Conservation (phyloP, 192 early-diverging fungal species). For the Entomortierella chlamydospora region DNA sequence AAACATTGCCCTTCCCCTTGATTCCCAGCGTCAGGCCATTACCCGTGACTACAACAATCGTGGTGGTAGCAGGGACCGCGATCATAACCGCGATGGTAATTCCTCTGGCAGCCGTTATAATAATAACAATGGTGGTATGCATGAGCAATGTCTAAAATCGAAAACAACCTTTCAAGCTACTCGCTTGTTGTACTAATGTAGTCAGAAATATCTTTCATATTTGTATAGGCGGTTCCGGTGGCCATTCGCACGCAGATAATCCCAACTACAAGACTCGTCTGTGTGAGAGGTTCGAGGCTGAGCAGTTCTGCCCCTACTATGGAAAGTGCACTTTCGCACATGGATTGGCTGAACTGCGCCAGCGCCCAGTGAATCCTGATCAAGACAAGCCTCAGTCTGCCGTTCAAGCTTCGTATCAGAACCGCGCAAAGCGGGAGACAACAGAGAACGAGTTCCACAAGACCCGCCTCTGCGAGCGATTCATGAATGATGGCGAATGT, state of each 20-base stretch:
- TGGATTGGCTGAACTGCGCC: slow-evolving; percentile 73
- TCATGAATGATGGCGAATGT: slow-evolving; percentile 78
- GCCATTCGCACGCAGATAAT: slow-evolving; percentile 66
- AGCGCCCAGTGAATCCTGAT: slow-evolving; percentile 56
- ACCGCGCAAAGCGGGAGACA: slow-evolving; percentile 44
- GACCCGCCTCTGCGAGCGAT: slow-evolving; percentile 86
- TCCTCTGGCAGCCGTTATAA: slow-evolving; percentile 20
- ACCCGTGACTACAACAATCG: slow-evolving; percentile 44
- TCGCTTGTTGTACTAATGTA: no score
- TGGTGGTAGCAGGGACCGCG: slow-evolving; percentile 24
- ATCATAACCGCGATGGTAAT: slow-evolving; percentile 37
- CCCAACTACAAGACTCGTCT: slow-evolving; percentile 90
- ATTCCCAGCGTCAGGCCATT: slow-evolving; percentile 60
- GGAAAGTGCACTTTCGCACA: slow-evolving; percentile 82
- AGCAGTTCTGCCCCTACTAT: slow-evolving; percentile 80
- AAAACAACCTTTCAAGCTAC: no score
- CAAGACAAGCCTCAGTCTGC: slow-evolving; percentile 51
- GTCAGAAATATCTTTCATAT: not conserved
- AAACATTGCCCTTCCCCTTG: slow-evolving; percentile 60
- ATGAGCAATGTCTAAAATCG: not conserved
- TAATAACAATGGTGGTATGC: slow-evolving; percentile 38
- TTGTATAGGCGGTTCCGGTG: slow-evolving; percentile 20
- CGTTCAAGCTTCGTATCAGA: slow-evolving; percentile 52
- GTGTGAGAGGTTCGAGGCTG: slow-evolving; percentile 85
- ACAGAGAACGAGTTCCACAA: slow-evolving; percentile 80